Base-by-base conservation (phyloP, 352 stramenopile genomes). In the Phytophthora constricta region DNA sequence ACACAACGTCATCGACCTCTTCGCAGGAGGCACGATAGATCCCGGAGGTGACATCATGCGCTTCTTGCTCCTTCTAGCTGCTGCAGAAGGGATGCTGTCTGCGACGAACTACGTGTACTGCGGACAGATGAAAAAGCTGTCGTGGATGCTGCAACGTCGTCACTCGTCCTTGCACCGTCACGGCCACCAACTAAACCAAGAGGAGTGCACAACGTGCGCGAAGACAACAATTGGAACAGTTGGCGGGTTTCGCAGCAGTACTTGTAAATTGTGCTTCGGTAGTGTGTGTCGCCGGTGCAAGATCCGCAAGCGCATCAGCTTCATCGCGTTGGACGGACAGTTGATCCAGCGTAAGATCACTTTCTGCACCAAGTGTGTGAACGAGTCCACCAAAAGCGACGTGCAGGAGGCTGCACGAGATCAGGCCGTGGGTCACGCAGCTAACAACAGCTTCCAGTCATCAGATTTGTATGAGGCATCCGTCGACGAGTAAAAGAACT, bases 81-180 rank as follows among this genome's bases (percentile, higher is more conserved):
- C 54, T 5, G 63, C 65, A 3, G 61, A 77, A 5, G 54, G 46
- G 3, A 60, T 89, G 33, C 37, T 84, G 8, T 73, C 74, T 13
- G 47, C 61, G 0, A 69, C 61, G 8, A 62, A 70, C 10, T 74
- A 72, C 66, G 68, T 83, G 25, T 68, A 82, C 42, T 89, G 76
- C 52, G 71, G 68, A 0, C 76, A 83, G 45, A 84, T 85, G 76
- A 82, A 82, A 53, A 89, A 87, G 55, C 65, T 87, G 25, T 52
- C 74, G 43, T 89, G 80, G 78, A 53, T 71, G 37, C 37, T 75
- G 17, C 57, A 77, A 20, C 53, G 52, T 4, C 39, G 64, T 2
- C 56, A 70, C 16, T 59, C 62, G 20, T 39, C 55, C 1, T 50
- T 45, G 31, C 46, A 54, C 0, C 20, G n/a, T 28, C 17, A 68